Base-by-base conservation (phyloP, 2,329 filamentous ascomycete species). In the Fusarium secorum region DNA sequence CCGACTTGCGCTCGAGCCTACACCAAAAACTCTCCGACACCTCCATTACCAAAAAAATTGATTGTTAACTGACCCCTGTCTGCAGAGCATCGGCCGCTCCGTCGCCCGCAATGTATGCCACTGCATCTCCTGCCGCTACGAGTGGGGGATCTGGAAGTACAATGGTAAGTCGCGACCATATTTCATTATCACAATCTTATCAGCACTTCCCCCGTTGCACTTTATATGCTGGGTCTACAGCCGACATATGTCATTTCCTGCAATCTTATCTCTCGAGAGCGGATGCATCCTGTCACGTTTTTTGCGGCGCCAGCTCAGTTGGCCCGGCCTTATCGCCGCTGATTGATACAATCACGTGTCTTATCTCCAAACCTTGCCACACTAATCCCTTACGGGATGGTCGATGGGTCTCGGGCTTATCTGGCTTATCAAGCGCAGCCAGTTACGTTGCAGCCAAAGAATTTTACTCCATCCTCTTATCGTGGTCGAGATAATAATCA, bases 401-500 rank as follows among this genome's bases (percentile, higher is more conserved):
- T 54, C 39, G 51, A 59, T 74, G 73, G 72, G 60, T 57, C 56
- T 38, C 67, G 71, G 74, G 67, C 75, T 77, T 77, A 78, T 79
- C 76, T 71, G 62, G 51, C 78, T 82, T 82, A 81, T 82, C 81
- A 79, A 75, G 53, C 53, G 53, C 53, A 55, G 71, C 71, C 66
- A 75, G 70, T 73, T 73, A 73, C 70, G 68, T 71, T 70, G 64
- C 68, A 73, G 66, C 76, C 75, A 75, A 78, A 77, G 70, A 70
- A 77, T 80, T 81, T 77, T 77, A 75, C 74, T 76, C 73, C 75
- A 76, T 77, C 75, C 75, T 74, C 80, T 82, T 81, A 82, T 82
- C 81, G 79, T 76, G 75, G 74, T 72, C 73, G 72, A 79, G 78
- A 80, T 76, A 75, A 74, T 78, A 78, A 76, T 75, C 76, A 77